phyloP scores from a whole-genome alignment of 73 alveolate genomes.

The Diophrys appendiculata region DNA sequence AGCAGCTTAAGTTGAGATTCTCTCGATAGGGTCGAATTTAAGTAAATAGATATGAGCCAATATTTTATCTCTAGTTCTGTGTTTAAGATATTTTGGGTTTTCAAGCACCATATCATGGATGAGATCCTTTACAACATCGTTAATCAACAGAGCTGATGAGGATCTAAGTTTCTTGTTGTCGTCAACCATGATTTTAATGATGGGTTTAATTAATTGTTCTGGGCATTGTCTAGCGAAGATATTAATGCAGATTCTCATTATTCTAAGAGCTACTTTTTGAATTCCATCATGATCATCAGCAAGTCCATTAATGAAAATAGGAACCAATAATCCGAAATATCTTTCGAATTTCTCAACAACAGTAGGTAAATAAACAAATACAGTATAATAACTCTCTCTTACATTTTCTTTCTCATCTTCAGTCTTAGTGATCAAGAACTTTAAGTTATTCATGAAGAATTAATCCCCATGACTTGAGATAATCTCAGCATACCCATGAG shows the following conservation, averaged over 20 bases:
- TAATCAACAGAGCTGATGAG: constrained; percentile 75
- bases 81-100: constrained; percentile 26
- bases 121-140: constrained; percentile 76
- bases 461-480: constrained; percentile 55
- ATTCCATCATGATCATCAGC: constrained; percentile 71
- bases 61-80: constrained; percentile 60
- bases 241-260: constrained; percentile 70
- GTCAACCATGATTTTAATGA: constrained; percentile 33
- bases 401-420: constrained; percentile 30
- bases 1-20: constrained; percentile 63
- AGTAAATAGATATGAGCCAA: constrained; percentile 60
- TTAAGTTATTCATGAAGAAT: constrained; percentile 55
- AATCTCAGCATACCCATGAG: constrained; percentile 82
- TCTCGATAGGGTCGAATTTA: constrained; percentile 64
- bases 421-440: constrained; percentile 22
- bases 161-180: constrained; percentile 37
- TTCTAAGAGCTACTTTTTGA: constrained; percentile 71
- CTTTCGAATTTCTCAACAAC: constrained; percentile 62
- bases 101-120: constrained; percentile 50
- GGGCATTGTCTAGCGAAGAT: constrained; percentile 69
- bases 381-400: constrained; percentile 67
- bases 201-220: constrained; percentile 49
- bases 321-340: constrained; percentile 61
- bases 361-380: constrained; percentile 67
- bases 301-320: constrained; percentile 72